Evolutionary conservation across 208 protist genomes (phyloP).

Genomic region (Trypanosoma brucei): DNA sequence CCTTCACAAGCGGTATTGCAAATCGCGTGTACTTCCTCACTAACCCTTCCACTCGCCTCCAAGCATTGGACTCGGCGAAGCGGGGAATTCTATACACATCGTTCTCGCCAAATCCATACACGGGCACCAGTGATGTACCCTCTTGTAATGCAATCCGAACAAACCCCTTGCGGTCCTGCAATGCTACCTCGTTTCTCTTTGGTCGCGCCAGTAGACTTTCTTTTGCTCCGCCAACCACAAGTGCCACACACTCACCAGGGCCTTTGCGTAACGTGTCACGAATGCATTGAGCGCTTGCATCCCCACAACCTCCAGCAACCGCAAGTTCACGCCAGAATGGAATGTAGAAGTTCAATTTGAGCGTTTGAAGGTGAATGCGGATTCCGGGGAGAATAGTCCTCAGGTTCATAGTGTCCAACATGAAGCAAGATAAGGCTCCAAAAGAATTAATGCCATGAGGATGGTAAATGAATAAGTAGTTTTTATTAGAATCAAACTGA

Average conservation of each 20-base stretch:
- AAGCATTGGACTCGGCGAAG: slow-evolving; percentile 24
- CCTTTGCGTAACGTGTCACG: slow-evolving; percentile 60
- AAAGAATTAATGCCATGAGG: slow-evolving; percentile 89
- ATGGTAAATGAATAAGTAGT: slow-evolving; percentile 89
- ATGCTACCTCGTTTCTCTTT: slow-evolving; percentile 63
- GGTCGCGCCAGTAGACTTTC: slow-evolving; percentile 71
- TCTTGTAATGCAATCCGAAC: slow-evolving; percentile 82
- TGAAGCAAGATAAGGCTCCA: slow-evolving; percentile 78
- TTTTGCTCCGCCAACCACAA: slow-evolving; percentile 80
- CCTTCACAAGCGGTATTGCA: slow-evolving; percentile 56
- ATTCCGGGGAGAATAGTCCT: slow-evolving; percentile 59
- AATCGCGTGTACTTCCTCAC: slow-evolving; percentile 56
- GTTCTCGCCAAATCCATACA: slow-evolving; percentile 87
- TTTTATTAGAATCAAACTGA: slow-evolving; percentile 41
- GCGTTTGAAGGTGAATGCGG: slow-evolving; percentile 69
- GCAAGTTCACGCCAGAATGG: slow-evolving; percentile 85
- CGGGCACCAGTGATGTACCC: slow-evolving; percentile 70
- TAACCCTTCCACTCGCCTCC: slow-evolving; percentile 25
- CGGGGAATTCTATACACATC: slow-evolving; percentile 64
- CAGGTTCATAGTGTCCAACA: slow-evolving; percentile 38
- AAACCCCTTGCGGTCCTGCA: slow-evolving; percentile 79
- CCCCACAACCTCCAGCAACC: slow-evolving; percentile 54
- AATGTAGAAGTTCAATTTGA: slow-evolving; percentile 82
- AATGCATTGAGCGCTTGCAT: slow-evolving; percentile 74
- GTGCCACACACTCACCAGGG: slow-evolving; percentile 72